Conservation (phyloP, 1,284 basidiomycete genomes). For the Marasmius oreades region DNA sequence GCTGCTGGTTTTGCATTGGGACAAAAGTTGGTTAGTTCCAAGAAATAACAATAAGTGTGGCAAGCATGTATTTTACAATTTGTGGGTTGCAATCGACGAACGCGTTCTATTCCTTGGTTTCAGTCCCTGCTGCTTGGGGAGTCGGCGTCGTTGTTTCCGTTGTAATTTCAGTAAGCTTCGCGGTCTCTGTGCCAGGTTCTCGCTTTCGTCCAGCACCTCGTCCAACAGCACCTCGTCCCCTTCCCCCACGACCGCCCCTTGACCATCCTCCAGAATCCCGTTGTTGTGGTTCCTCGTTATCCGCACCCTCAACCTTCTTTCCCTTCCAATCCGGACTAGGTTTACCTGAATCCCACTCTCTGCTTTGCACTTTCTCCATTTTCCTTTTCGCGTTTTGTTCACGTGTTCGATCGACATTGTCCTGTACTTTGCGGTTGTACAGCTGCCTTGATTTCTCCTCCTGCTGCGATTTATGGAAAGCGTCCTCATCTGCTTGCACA, state of each 20-base stretch:
- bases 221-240: slow-evolving; percentile 18
- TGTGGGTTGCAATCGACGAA: background rate
- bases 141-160: background rate
- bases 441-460: slow-evolving; percentile 30
- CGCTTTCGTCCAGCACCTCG: slow-evolving; percentile 4
- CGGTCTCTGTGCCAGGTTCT: background rate
- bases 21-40: slow-evolving; percentile 13
- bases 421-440: slow-evolving; percentile 45
- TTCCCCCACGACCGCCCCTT: slow-evolving; percentile 24
- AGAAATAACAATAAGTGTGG: background rate
- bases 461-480: slow-evolving; percentile 64
- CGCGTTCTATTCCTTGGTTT: background rate
- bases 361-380: slow-evolving; percentile 68
- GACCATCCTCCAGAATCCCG: slow-evolving; percentile 18
- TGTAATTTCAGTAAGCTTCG: background rate
- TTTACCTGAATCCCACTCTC: slow-evolving; percentile 86
- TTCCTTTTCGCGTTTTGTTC: slow-evolving; percentile 75
- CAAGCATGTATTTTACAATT: background rate
- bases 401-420: slow-evolving; percentile 58
- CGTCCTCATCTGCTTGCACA: slow-evolving; percentile 74
- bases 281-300: background rate
- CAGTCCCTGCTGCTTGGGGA: background rate
- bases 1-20: slow-evolving; percentile 69
- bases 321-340: slow-evolving; percentile 41
- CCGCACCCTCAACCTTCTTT: slow-evolving; percentile 8